Evolutionary conservation across 352 stramenopile species (phyloP).

Genomic region (Saprolegnia parasitica): DNA sequence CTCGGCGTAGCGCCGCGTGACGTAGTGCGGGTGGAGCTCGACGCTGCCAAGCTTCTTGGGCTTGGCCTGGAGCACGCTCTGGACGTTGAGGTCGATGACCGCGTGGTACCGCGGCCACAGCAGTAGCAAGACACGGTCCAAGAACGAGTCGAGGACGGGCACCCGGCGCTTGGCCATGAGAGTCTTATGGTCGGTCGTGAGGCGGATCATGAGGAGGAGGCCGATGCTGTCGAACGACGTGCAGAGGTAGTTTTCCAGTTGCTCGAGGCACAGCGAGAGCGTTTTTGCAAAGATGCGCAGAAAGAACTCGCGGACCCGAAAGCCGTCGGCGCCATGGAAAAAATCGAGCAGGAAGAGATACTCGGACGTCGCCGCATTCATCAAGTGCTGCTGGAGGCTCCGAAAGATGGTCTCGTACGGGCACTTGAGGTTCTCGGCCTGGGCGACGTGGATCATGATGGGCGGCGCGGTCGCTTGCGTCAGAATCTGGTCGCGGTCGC

Average conservation of each 20-base stretch:
- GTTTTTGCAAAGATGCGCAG: slow-evolving; percentile 94
- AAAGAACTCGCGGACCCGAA: slow-evolving; percentile 89
- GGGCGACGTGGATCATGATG: slow-evolving; percentile 93
- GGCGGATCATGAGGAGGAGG: slow-evolving; percentile 98
- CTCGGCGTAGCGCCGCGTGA: slow-evolving; percentile 95
- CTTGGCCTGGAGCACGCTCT: slow-evolving; percentile 86
- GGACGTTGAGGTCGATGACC: slow-evolving; percentile 94
- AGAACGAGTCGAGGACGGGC: slow-evolving; percentile 93
- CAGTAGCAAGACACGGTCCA: slow-evolving; percentile 93
- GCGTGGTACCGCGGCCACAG: slow-evolving; percentile 97
- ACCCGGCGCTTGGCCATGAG: slow-evolving; percentile 84
- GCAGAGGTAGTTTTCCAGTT: slow-evolving; percentile 98
- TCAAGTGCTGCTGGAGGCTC: slow-evolving; percentile 95
- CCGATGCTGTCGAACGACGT: slow-evolving; percentile 95
- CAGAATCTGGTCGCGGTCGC: slow-evolving; percentile 88
- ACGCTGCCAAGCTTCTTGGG: slow-evolving; percentile 89
- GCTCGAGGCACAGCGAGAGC: slow-evolving; percentile 93
- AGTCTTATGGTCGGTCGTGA: slow-evolving; percentile 85
- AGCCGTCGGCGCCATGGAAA: slow-evolving; percentile 76
- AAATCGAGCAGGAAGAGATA: slow-evolving; percentile 96
- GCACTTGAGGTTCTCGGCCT: slow-evolving; percentile 87
- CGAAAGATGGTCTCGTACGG: slow-evolving; percentile 97
- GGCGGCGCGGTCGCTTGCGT: slow-evolving; percentile 72
- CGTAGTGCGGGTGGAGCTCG: slow-evolving; percentile 96
- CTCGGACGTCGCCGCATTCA: slow-evolving; percentile 97